phyloP scores from a whole-genome alignment of 257 asterid genomes.

The Thymus mandschuricus region DNA sequence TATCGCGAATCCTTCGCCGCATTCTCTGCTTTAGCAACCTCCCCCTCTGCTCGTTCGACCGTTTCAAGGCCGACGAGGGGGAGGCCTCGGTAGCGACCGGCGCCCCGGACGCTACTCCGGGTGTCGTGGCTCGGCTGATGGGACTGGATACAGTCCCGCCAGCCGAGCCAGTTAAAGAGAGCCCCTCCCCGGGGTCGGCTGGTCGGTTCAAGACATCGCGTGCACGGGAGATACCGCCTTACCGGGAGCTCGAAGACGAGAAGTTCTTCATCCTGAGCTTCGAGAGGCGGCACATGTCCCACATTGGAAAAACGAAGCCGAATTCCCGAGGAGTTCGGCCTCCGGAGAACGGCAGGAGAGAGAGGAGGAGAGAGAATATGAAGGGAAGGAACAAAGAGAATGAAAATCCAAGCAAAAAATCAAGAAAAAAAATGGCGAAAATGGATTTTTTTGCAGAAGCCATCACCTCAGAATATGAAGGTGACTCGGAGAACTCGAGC shows the following conservation, averaged over 20 bases:
- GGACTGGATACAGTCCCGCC: constrained; percentile 61
- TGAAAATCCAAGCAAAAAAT: constrained; percentile 18
- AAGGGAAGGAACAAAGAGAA: constrained; percentile 47
- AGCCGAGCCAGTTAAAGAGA: constrained; percentile 29
- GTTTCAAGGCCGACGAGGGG: constrained; percentile 15
- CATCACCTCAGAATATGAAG: constrained; percentile 37
- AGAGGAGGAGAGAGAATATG: constrained; percentile 33
- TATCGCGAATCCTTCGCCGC: constrained; percentile 55
- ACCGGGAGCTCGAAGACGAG: constrained; percentile 64
- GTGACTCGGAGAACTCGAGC: constrained; percentile 60
- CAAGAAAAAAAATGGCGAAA: constrained; percentile 27
- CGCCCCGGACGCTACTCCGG: constrained; percentile 35
- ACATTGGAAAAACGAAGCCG: constrained; percentile 15
- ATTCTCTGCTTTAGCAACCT: constrained; percentile 58
- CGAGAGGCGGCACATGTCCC: constrained; percentile 33
- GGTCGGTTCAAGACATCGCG: constrained; percentile 36
- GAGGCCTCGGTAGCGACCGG: neutral
- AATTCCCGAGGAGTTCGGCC: constrained; percentile 10
- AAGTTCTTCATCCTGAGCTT: constrained; percentile 69
- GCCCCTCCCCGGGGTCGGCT: constrained; percentile 38
- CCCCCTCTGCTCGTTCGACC: constrained; percentile 41
- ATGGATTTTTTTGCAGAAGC: constrained; percentile 27
- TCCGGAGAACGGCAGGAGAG: constrained; percentile 24
- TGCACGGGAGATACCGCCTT: constrained; percentile 39
- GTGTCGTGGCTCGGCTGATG: constrained; percentile 71